Conservation (phyloP, 73 alveolate genomes). For the Stentor coeruleus region DNA sequence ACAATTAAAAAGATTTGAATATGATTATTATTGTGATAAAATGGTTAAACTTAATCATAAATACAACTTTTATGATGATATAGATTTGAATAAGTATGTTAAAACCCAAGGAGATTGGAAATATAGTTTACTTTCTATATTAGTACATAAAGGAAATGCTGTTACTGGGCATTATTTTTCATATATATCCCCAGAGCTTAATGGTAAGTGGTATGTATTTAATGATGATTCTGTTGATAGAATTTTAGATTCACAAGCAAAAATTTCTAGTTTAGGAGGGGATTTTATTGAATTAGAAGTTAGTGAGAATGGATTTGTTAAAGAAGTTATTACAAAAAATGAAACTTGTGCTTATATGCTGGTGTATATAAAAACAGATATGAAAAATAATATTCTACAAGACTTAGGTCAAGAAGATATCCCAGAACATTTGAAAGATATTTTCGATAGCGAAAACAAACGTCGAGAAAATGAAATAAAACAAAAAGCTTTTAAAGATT, state of each 20-base stretch:
- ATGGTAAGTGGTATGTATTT: conserved; percentile 49
- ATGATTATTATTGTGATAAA: conserved; percentile 45
- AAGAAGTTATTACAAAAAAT: neutral
- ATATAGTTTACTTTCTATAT: conserved; percentile 72
- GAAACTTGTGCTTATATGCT: conserved; percentile 22
- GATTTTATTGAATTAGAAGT: neutral
- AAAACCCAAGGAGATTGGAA: conserved; percentile 31
- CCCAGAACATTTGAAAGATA: neutral
- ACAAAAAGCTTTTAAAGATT: neutral
- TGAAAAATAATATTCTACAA: neutral
- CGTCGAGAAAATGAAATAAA: neutral
- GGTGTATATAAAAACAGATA: conserved; percentile 1
- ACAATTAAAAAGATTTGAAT: conserved; percentile 74
- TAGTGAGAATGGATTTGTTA: conserved; percentile 3
- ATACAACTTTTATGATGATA: conserved; percentile 46
- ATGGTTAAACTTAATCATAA: conserved; percentile 68
- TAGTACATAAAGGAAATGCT: conserved; percentile 81
- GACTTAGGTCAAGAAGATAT: conserved; percentile 7
- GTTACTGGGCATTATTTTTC: conserved; percentile 89
- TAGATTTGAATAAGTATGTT: conserved; percentile 34
- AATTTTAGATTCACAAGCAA: neutral
- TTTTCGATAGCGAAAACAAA: neutral
- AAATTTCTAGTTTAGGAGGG: neutral
- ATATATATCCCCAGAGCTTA: conserved; percentile 35
- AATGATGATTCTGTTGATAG: conserved; percentile 46